Evolutionary conservation across 352 stramenopile genomes (phyloP).

Genomic region (Phytophthora ohioensis): DNA sequence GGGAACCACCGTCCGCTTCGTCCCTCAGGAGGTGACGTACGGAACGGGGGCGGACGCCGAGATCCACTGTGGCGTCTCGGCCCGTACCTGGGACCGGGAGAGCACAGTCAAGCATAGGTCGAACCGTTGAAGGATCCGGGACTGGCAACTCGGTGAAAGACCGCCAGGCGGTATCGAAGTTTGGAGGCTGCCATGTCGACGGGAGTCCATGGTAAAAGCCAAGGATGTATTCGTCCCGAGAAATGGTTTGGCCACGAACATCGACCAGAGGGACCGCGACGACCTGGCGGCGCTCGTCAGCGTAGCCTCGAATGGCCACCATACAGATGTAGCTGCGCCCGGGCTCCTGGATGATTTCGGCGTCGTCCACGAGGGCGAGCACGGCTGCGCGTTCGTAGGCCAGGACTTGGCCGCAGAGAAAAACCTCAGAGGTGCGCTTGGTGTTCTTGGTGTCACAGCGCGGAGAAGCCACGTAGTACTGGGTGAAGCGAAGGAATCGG

Average conservation of each 20-base stretch:
- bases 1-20: not conserved
- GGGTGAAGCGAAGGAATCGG: conserved; percentile 11
- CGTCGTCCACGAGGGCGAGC: conserved; percentile 9
- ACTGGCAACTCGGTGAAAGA: not conserved
- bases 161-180: conserved; percentile 6
- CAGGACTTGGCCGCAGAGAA: conserved; percentile 15
- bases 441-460: conserved; percentile 10
- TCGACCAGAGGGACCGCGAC: conserved; percentile 2
- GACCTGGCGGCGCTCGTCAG: not conserved
- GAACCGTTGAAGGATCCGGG: no score
- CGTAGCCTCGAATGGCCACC: not conserved
- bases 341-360: conserved; percentile 11
- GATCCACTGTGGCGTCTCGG: not conserved
- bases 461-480: conserved; percentile 7
- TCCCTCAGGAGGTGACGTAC: not conserved
- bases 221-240: conserved; percentile 2
- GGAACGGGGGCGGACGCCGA: not conserved
- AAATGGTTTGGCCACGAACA: conserved; percentile 1
- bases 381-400: not conserved
- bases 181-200: not conserved
- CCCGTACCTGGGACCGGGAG: not conserved
- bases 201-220: conserved; percentile 1
- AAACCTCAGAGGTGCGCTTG: conserved; percentile 15
- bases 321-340: conserved; percentile 6
- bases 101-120: not conserved